Evolutionary conservation across 2,329 filamentous ascomycete genomes (phyloP).

Genomic region (Exophiala sp.): DNA sequence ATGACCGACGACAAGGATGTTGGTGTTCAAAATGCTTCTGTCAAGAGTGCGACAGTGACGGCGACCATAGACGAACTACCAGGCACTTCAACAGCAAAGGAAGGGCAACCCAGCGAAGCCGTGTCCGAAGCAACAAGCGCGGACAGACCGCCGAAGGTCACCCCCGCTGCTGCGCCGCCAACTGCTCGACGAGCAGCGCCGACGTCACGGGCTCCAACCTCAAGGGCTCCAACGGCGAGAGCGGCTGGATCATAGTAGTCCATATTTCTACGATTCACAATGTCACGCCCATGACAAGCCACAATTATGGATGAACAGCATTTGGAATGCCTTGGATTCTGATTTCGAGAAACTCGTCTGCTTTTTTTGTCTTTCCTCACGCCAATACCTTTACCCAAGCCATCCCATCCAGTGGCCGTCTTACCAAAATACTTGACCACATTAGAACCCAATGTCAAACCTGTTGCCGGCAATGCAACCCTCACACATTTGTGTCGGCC

Average conservation of each 20-base stretch:
- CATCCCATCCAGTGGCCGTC: neutral
- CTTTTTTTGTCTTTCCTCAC: neutral
- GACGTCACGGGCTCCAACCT: conserved; percentile 7
- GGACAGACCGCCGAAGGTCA: too few species aligned
- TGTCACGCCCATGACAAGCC: too few species aligned
- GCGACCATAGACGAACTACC: too few species aligned
- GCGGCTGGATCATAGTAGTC: too few species aligned
- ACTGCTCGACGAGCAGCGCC: conserved; percentile 2
- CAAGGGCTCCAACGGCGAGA: too few species aligned
- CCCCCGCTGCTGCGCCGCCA: neutral
- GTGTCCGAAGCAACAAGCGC: too few species aligned
- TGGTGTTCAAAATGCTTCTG: neutral
- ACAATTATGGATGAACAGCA: too few species aligned
- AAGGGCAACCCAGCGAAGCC: too few species aligned
- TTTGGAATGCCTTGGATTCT: neutral
- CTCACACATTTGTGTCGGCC: neutral
- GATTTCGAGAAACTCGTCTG: neutral
- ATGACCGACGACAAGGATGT: neutral
- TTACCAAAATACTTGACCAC: neutral
- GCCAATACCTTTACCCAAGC: neutral
- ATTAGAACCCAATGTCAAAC: neutral
- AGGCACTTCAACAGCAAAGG: too few species aligned
- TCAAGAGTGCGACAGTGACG: too few species aligned
- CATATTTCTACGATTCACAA: too few species aligned
- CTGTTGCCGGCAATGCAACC: neutral